phyloP scores from a whole-genome alignment of 2,329 filamentous ascomycete species.

The Emergomyces orientalis region DNA sequence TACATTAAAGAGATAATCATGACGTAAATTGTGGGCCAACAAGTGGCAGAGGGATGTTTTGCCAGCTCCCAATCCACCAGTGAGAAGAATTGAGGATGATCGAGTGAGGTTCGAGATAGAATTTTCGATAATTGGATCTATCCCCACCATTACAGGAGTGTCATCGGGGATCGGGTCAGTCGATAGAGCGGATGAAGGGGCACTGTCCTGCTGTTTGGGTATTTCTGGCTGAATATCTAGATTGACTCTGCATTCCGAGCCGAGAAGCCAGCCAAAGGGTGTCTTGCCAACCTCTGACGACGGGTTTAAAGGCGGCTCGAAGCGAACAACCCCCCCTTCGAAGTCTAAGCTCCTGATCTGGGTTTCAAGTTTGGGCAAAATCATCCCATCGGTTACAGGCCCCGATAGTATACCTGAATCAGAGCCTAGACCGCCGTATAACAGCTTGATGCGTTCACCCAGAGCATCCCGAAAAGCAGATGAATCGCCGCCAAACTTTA shows the following conservation, averaged over 20 bases:
- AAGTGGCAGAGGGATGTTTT: constrained; percentile 75
- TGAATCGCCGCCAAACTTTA: constrained; percentile 82
- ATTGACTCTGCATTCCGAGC: constrained; percentile 61
- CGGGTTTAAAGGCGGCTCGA: constrained; percentile 51
- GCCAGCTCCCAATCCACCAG: constrained; percentile 79
- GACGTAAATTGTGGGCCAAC: constrained; percentile 62
- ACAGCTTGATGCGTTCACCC: constrained; percentile 59
- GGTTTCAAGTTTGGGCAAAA: constrained; percentile 55
- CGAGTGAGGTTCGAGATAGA: constrained; percentile 69
- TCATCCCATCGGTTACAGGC: constrained; percentile 78
- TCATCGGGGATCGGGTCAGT: constrained; percentile 49
- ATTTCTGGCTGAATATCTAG: constrained; percentile 71
- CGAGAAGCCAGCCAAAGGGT: constrained; percentile 58
- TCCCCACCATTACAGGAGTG: constrained; percentile 64
- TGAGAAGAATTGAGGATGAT: constrained; percentile 79
- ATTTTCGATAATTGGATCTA: constrained; percentile 65
- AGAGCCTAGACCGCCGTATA: constrained; percentile 53
- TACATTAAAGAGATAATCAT: constrained; percentile 67
- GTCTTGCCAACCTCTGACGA: constrained; percentile 26
- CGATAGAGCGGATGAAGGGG: constrained; percentile 31
- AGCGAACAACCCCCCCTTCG: constrained; percentile 74
- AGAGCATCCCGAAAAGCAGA: constrained; percentile 69
- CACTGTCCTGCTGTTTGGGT: constrained; percentile 49
- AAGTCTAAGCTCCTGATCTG: constrained; percentile 53
- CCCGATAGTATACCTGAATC: constrained; percentile 63